phyloP scores from a whole-genome alignment of 2,329 filamentous ascomycete genomes.

The Bipolaris victoriae region DNA sequence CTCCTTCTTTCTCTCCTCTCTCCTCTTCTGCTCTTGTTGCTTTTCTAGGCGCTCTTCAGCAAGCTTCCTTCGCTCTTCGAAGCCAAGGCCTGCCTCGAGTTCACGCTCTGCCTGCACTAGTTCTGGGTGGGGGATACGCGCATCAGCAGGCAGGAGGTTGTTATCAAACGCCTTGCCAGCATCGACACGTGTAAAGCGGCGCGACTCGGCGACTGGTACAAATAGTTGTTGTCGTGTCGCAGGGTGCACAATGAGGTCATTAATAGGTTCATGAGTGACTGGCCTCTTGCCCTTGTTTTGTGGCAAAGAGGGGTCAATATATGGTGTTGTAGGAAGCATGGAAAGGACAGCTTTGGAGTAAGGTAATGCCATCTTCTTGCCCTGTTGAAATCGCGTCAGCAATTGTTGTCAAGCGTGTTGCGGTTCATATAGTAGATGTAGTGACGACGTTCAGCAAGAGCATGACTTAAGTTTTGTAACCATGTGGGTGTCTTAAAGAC shows the following conservation, averaged over 20 bases:
- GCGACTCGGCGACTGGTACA: constrained; percentile 68
- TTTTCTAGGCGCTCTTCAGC: constrained; percentile 37
- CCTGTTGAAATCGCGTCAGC: constrained; percentile 58
- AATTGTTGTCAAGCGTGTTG: background rate
- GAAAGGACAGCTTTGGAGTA: constrained; percentile 77
- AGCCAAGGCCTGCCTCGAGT: constrained; percentile 33
- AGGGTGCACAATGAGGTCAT: constrained; percentile 67
- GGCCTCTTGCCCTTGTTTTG: constrained; percentile 46
- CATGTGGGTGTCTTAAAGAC: constrained; percentile 98
- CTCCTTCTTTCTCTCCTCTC: constrained; percentile 51
- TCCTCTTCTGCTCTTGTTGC: constrained; percentile 47
- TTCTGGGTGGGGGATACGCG: constrained; percentile 68
- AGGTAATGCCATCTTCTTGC: constrained; percentile 74
- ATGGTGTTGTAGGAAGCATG: constrained; percentile 76
- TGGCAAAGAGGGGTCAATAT: constrained; percentile 42
- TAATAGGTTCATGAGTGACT: constrained; percentile 64
- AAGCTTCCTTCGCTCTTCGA: constrained; percentile 44
- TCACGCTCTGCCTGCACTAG: constrained; percentile 57
- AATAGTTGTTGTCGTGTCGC: constrained; percentile 63
- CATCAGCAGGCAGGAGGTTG: constrained; percentile 65
- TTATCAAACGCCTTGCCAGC: constrained; percentile 67
- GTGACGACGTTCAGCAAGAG: constrained; percentile 68
- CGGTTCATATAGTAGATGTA: background rate
- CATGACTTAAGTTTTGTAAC: constrained; percentile 78
- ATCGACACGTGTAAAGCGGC: constrained; percentile 69